Evolutionary conservation across 1,284 basidiomycete species (phyloP), one percentile per base, ranked within the genome.

Genomic region (Microbotryum lychnidis-dioicae): DNA sequence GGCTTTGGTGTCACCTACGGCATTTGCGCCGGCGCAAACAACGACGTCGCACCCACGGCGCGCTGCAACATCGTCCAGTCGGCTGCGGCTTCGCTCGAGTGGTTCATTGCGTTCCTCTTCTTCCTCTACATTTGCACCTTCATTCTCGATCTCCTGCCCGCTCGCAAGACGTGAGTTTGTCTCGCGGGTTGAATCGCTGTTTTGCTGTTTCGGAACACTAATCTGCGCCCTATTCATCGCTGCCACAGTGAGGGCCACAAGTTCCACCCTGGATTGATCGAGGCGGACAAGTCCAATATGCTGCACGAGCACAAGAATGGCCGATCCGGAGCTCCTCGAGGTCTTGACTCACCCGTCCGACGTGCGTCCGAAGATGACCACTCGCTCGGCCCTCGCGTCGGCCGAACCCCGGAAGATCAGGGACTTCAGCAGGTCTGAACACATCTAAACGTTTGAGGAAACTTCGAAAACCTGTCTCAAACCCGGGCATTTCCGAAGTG

Each of bases 1-100:
- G 70, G 71, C 0, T 81, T 81, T 55, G 77, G 73, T n/a, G 72
- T 69, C 0, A 74, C 74, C 10, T 80, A 80, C 61, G 71, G 64
- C 16, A 62, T 60, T 4, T 75, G 75, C 56, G 49, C 63, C 1
- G 70, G 70, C 0, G 45, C 69, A 12, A 68, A 67, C 3, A 51
- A 62, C n/a, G 60, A 61, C 7, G 62, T 63, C 1, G 54, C 58
- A 0, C 52, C 61, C 18, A 53, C 58, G 6, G 27, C 56, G 5
- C 56, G 68, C n/a, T 80, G 79, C 70, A 74, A 80, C 65, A 59
- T 65, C 2, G 69, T 79, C 60, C 76, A 77, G 14, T 76, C 75
- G 0, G 77, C 73, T 0, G 77, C 78, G 0, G 79, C 77, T 0
- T 75, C 76, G 0, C 71, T 77, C 55, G 77, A 79, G 69, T 78